Evolutionary conservation across 331 rosid species (phyloP), one percentile per base, ranked within the genome.

Genomic region (Ulmus americana): DNA sequence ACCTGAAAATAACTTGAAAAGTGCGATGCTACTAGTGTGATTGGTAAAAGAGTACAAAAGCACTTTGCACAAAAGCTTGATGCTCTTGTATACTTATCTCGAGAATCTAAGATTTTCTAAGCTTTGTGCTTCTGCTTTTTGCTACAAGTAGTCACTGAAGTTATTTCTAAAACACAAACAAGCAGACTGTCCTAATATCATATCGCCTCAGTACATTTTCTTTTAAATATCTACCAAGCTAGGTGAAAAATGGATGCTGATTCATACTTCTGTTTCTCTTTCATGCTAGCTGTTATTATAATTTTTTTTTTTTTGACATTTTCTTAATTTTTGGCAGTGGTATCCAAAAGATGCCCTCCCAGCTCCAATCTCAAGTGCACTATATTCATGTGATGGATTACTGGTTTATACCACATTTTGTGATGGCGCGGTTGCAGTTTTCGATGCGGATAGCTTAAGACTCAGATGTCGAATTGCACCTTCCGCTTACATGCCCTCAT

Each of bases 401-500:
- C 61, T 80, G 55, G 76, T 80, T 20, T 76, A 72, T 43, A 71
- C 70, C 20, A 46, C 79, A 0, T 80, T 80, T 54, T 76, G 63
- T 39, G 84, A 80, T 2, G 81, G 81, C 8, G 78, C 72, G 39
- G 75, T 80, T 46, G 81, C 76, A 41, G 79, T 80, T 46, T 69
- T 80, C 28, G 78, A 76, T 28, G 81, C 71, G 38, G 84, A 72
- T 69, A 69, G 70, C 70, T 69, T 80, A 15, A 60, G 81, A 66
- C 75, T 80, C 8, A 55, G 81, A 63, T 76, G 81, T 62, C 81
- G 81, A 43, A 66, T 80, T 47, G 76, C 79, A 1, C 84, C 81
- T 48, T 47, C 76, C 11, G 76, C 79, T 6, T 79, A 78, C 67
- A 51, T 77, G 59, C 82, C 75, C 10, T 73, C 82, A 14, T 74